Percentiles rank a stretch among this genome's conserved stretches.
Conservation (phyloP, 2,329 filamentous ascomycete species). For the Didymella pomorum region DNA sequence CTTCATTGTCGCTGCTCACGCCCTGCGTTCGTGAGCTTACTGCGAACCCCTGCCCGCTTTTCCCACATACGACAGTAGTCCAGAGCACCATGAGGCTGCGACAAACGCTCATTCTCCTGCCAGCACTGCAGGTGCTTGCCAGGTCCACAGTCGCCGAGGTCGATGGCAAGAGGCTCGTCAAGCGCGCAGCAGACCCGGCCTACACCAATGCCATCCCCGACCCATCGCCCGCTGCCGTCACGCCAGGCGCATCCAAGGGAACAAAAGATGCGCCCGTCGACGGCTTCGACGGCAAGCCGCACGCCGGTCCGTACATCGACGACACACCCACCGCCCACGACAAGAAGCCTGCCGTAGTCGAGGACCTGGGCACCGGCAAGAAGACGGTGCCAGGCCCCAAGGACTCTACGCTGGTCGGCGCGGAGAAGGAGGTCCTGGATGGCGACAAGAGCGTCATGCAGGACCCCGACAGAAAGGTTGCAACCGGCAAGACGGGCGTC, state of each 20-base stretch:
- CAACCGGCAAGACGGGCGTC: constrained; percentile 87
- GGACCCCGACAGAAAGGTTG: constrained; percentile 76
- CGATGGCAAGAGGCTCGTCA: constrained; percentile 37
- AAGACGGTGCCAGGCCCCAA: constrained; percentile 32
- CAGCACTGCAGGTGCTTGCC: constrained; percentile 67
- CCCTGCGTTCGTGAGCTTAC: background rate
- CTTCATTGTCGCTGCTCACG: constrained; percentile 7
- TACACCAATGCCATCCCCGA: constrained; percentile 33
- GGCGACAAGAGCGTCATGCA: constrained; percentile 88
- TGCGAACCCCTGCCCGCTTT: background rate
- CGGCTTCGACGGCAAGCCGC: constrained; percentile 91
- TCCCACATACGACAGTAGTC: constrained; percentile 22
- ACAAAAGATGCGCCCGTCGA: constrained; percentile 89
- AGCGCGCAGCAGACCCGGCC: constrained; percentile 41
- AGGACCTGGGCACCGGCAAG: constrained; percentile 50
- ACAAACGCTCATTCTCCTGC: constrained; percentile 62
- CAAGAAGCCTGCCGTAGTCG: constrained; percentile 45
- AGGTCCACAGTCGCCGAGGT: constrained; percentile 52
- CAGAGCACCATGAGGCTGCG: constrained; percentile 69
- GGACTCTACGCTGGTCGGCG: constrained; percentile 43
- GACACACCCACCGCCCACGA: constrained; percentile 48
- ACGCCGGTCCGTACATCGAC: constrained; percentile 81
- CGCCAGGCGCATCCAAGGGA: constrained; percentile 51
- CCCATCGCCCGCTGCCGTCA: constrained; percentile 33
- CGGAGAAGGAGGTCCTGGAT: constrained; percentile 56